phyloP scores from a whole-genome alignment of 352 stramenopile species.

The Achlya hypogyna region DNA sequence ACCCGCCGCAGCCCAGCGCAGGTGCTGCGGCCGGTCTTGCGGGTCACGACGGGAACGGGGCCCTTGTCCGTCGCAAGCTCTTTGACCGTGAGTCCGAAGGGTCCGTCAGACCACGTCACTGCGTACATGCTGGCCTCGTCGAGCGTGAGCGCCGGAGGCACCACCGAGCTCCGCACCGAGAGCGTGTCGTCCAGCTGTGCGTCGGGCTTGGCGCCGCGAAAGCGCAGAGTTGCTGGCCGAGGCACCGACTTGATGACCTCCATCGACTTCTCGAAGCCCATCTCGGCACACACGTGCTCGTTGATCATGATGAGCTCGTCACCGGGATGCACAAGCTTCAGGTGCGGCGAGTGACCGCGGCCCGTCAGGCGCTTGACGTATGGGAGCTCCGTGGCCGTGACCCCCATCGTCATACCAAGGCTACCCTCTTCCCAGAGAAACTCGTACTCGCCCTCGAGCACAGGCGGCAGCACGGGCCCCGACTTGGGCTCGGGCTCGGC shows the following conservation, averaged over 20 bases:
- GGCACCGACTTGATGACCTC: slow-evolving; percentile 79
- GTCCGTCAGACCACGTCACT: slow-evolving; percentile 71
- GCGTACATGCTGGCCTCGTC: slow-evolving; percentile 65
- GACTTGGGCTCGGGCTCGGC: not conserved
- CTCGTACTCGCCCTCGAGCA: slow-evolving; percentile 66
- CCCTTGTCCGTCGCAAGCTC: slow-evolving; percentile 58
- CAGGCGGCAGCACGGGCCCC: slow-evolving; percentile 22
- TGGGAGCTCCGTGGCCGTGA: slow-evolving; percentile 38
- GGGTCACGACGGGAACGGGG: slow-evolving; percentile 67
- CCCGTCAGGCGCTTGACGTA: slow-evolving; percentile 77
- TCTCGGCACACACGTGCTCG: slow-evolving; percentile 33
- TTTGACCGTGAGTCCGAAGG: slow-evolving; percentile 73
- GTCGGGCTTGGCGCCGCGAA: slow-evolving; percentile 29
- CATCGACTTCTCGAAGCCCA: slow-evolving; percentile 72
- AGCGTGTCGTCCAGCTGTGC: not conserved
- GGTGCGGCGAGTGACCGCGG: slow-evolving; percentile 62
- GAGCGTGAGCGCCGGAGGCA: slow-evolving; percentile 37
- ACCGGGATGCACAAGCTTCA: slow-evolving; percentile 55
- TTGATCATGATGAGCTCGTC: slow-evolving; percentile 82
- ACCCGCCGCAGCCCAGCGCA: slow-evolving; percentile 65
- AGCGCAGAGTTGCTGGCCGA: slow-evolving; percentile 69
- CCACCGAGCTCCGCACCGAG: not conserved
- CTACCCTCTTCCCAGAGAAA: slow-evolving; percentile 77
- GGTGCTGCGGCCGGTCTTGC: slow-evolving; percentile 63
- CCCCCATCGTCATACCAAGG: slow-evolving; percentile 60